Base-by-base conservation (phyloP, 768 basidiomycete species). In the Strobilomyces confusus region DNA sequence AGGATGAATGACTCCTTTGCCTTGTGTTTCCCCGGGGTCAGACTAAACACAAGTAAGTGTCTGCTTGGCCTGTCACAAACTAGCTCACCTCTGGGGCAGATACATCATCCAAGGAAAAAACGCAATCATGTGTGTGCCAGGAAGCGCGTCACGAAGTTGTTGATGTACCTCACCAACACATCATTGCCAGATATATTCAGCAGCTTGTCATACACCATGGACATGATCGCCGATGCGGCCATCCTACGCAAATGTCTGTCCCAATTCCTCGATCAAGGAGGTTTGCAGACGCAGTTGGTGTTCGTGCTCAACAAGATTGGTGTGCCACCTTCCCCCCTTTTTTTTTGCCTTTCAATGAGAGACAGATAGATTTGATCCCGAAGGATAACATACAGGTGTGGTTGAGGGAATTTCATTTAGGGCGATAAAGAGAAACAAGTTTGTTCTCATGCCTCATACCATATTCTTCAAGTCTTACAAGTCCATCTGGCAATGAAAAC, bases 401-500 rank as follows among this genome's bases (percentile, higher is more conserved):
- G n/a, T n/a, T n/a, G n/a, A n/a, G n/a, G 1, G 32, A 20, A 51
- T 29, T 30, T 12, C 23, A 15, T 12, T 8, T 34, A 94, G 91
- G 94, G 95, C 47, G 95, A 98, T 68, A 83, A 82, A 8, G 90
- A 97, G 58, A 88, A 87, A 65, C 75, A 88, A 0, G 78, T 98
- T 48, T 92, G 92, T 51, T 94, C 95, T 13, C 86, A 91, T 54
- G 87, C 90, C 0, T 98, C 95, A 0, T 85, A 95, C 64, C 86
- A 94, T 67, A 71, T 97, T 29, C 85, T 98, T 23, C 89, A 93
- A 60, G 75, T 97, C 14, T 80, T 98, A 0, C 95, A 98, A 70
- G 67, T 80, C 1, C 97, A 98, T 62, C 95, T 95, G 0, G 81
- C 83, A 2, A 98, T 99, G 95, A 98, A 97, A 71, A 64, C 75